Conservation (phyloP, 2,329 filamentous ascomycete species). For the Pseudopyricularia cyperi region DNA sequence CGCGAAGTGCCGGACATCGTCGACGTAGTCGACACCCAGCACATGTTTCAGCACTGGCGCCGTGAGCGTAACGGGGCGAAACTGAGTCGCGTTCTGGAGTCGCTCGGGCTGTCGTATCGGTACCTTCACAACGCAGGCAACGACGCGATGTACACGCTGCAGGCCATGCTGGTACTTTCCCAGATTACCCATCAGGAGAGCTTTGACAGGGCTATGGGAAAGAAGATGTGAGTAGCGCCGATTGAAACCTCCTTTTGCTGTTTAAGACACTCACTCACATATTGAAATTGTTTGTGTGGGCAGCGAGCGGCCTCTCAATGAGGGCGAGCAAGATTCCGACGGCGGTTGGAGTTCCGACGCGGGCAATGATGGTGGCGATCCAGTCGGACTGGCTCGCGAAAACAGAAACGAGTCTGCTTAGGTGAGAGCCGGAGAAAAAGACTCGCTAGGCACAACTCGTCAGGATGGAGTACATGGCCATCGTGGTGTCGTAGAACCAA, state of each 20-base stretch:
- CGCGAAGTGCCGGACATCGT: constrained; percentile 38
- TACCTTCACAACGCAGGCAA: constrained; percentile 82
- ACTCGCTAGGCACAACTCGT: too few relatives aligned
- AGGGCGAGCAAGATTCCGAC: constrained; percentile 8
- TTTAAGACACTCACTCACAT: not conserved
- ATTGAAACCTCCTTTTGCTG: not conserved
- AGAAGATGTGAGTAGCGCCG: not conserved
- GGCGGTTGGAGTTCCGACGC: constrained; percentile 19
- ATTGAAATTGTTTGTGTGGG: not conserved
- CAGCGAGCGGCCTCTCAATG: not conserved
- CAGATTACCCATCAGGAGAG: constrained; percentile 19
- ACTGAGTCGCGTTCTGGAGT: constrained; percentile 47
- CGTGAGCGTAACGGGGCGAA: constrained; percentile 37
- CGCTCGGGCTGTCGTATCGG: constrained; percentile 48
- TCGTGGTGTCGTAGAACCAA: too few relatives aligned
- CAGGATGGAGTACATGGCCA: too few relatives aligned
- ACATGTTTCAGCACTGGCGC: constrained; percentile 53
- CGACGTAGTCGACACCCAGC: constrained; percentile 60
- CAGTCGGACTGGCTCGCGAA: not conserved
- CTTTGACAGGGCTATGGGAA: constrained; percentile 4
- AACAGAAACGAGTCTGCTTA: not conserved
- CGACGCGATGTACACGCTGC: constrained; percentile 69
- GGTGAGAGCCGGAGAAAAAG: not conserved
- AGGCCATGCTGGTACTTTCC: constrained; percentile 54
- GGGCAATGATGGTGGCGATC: constrained; percentile 15